phyloP scores from a whole-genome alignment of 192 early-diverging fungal genomes.

The Entomortierella parvispora region DNA sequence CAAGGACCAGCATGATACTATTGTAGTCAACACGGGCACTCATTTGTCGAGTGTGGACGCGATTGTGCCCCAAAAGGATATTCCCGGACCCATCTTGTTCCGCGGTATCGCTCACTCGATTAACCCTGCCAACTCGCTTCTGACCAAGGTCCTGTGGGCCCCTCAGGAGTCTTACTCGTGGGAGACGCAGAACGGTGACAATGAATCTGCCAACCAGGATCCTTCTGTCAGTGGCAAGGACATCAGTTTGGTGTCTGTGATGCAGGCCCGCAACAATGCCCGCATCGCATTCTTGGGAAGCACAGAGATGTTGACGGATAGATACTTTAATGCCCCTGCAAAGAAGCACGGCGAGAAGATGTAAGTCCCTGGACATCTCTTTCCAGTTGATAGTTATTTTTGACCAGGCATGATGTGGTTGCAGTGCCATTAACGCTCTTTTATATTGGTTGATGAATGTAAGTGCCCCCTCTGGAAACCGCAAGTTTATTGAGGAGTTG shows the following conservation, averaged over 20 bases:
- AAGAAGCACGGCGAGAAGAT: slow-evolving; percentile 26
- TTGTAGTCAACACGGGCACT: slow-evolving; percentile 59
- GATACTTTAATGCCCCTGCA: slow-evolving; percentile 51
- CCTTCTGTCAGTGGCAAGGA: slow-evolving; percentile 63
- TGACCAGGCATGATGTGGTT: too few species aligned
- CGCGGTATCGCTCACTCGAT: slow-evolving; percentile 82
- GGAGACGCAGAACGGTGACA: slow-evolving; percentile 50
- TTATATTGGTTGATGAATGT: not conserved
- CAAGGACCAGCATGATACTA: slow-evolving; percentile 59
- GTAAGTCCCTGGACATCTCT: slow-evolving; percentile 5
- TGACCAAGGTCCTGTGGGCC: slow-evolving; percentile 65
- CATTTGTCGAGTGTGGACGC: slow-evolving; percentile 52
- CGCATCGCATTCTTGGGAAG: slow-evolving; percentile 87
- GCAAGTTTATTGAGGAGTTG: slow-evolving; percentile 77
- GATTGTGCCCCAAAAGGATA: slow-evolving; percentile 53
- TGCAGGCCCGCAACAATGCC: slow-evolving; percentile 92
- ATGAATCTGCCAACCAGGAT: slow-evolving; percentile 49
- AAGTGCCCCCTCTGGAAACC: slow-evolving; percentile 69
- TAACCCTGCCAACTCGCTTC: slow-evolving; percentile 68
- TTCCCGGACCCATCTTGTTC: slow-evolving; percentile 71
- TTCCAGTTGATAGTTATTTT: not conserved
- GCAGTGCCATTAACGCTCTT: not conserved
- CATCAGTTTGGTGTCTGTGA: slow-evolving; percentile 79
- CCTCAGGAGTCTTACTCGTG: slow-evolving; percentile 75
- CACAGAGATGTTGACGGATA: slow-evolving; percentile 84